Conservation (phyloP, 2,329 filamentous ascomycete genomes). For the Immersiporthe knoxdaviesiana region DNA sequence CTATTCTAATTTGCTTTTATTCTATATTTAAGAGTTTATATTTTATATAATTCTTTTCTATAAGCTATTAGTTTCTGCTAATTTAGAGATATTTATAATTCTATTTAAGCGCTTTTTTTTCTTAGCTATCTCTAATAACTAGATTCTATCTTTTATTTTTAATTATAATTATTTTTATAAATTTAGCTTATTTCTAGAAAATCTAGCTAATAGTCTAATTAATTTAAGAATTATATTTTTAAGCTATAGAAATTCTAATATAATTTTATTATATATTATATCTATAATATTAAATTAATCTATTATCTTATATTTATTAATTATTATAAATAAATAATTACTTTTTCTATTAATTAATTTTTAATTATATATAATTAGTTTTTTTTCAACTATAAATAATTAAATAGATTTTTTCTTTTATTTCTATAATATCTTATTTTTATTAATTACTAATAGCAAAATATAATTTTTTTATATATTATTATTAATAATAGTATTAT, state of each 20-base stretch:
- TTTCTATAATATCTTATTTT: not conserved
- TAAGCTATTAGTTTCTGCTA: not conserved
- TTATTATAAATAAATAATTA: not conserved
- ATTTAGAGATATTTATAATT: not conserved
- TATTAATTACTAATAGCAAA: conserved; percentile 18
- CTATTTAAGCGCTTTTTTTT: not conserved
- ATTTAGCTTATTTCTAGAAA: too few species aligned
- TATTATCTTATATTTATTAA: too few species aligned
- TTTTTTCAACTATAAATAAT: not conserved
- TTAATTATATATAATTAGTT: too few species aligned
- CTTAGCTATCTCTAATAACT: not conserved
- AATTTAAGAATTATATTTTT: not conserved
- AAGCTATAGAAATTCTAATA: not conserved
- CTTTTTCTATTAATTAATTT: too few species aligned
- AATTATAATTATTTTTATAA: too few species aligned
- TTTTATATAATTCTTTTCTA: not conserved
- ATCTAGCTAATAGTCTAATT: not conserved
- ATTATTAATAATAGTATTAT: not conserved
- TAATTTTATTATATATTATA: not conserved
- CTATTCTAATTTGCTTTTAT: too few species aligned
- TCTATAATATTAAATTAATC: not conserved
- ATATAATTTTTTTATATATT: not conserved
- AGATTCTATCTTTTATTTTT: not conserved
- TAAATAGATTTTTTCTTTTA: not conserved
- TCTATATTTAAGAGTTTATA: not conserved